Conservation (phyloP, 306 rosid genomes). For the Herpetospermum pedunculosum region DNA sequence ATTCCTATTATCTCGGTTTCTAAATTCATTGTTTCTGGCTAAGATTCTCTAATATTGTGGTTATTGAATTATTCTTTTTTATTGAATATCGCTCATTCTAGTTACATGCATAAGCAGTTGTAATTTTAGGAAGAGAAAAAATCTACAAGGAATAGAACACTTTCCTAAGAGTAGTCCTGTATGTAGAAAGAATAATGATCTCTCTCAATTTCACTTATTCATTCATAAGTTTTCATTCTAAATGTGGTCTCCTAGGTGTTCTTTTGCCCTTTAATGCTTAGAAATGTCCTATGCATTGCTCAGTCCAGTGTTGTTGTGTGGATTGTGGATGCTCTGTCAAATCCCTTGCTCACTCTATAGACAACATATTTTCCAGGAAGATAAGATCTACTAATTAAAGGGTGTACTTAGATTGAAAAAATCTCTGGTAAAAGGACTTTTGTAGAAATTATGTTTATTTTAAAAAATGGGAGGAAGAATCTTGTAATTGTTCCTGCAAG, state of each 20-base stretch:
- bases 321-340: not conserved
- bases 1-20: not conserved
- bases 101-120: not conserved
- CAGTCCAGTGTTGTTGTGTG: not conserved
- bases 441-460: not conserved
- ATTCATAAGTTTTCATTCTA: not conserved
- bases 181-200: not conserved
- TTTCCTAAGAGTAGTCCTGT: not conserved
- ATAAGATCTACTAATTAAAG: not conserved
- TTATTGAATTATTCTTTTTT: not conserved
- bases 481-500: not conserved
- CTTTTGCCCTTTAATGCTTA: not conserved
- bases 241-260: not conserved
- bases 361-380: not conserved
- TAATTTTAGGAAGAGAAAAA: not conserved
- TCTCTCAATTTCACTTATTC: not conserved
- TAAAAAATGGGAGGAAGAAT: not conserved
- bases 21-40: not conserved
- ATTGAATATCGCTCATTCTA: not conserved
- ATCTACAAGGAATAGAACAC: not conserved
- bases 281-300: not conserved
- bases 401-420: not conserved
- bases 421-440: not conserved
- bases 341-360: not conserved
- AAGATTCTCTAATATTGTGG: not conserved